phyloP scores from a whole-genome alignment of 371 early-diverging fungal genomes.

The Saksenaea vasiformis region DNA sequence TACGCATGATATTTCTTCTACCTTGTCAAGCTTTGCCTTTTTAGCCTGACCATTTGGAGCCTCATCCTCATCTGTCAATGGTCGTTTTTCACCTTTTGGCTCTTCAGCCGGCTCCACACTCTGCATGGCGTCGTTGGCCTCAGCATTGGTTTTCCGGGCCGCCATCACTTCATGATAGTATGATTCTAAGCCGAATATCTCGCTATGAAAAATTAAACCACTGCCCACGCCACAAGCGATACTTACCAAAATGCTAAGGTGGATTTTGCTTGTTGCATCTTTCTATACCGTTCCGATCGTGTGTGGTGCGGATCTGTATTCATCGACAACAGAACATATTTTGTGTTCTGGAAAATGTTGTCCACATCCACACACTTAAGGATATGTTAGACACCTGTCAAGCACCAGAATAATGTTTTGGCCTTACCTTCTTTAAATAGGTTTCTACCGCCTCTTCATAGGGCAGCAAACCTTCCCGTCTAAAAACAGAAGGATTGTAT shows the following conservation, averaged over 20 bases:
- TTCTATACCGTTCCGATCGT: conserved; percentile 46
- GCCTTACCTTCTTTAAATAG: conserved; percentile 67
- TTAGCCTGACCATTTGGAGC: neutral
- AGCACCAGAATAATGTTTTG: neutral
- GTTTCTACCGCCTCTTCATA: conserved; percentile 54
- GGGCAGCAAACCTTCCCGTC: conserved; percentile 61
- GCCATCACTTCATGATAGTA: conserved; percentile 34
- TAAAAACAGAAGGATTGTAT: conserved; percentile 83
- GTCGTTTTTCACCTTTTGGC: neutral
- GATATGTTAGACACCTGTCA: neutral
- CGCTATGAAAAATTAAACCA: conserved; percentile 14
- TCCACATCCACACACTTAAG: conserved; percentile 57
- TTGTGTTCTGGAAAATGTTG: conserved; percentile 81
- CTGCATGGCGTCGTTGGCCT: conserved; percentile 5
- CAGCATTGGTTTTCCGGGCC: conserved; percentile 27
- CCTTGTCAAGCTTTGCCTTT: neutral
- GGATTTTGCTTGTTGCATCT: conserved; percentile 55
- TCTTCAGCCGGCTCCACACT: neutral
- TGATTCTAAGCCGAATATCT: conserved; percentile 42
- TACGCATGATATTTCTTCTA: neutral
- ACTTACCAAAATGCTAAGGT: conserved; percentile 50
- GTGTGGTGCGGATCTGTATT: conserved; percentile 60
- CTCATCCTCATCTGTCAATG: neutral
- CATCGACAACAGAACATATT: conserved; percentile 90
- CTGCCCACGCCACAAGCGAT: neutral